Evolutionary conservation across 2,329 filamentous ascomycete genomes (phyloP), one percentile per base, ranked within the genome.

Genomic region (Incumbomyces delicatus): DNA sequence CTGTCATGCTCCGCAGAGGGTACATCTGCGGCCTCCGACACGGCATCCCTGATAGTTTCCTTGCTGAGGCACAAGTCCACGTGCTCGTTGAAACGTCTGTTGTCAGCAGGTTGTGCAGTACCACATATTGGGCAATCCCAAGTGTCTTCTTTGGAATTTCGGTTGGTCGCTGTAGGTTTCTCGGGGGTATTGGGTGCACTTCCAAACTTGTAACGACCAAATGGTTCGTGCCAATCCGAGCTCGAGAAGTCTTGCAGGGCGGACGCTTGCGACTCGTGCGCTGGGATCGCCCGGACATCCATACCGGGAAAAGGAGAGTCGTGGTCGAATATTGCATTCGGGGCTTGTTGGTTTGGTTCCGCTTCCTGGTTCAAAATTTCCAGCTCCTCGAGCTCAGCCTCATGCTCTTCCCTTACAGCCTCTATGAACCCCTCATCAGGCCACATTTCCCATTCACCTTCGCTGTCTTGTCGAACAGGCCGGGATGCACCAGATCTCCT

Each of bases 51-150:
- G 57, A 98, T 96, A 0, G 87, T 86, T 59, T 85, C 80, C 46
- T 82, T 75, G 1, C 89, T 95, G 1, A 98, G 74, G 62, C 92
- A 98, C 7, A 85, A 76, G 62, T 98, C 92, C 43, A 98, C 88
- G 60, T 98, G 92, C 47, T 84, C 78, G 56, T 98, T 98, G 66
- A 96, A 94, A 0, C 68, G 69, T 38, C 74, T 74, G 61, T 95
- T 87, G 61, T 95, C 87, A 0, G 87, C 77, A 0, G 71, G 59
- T 59, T 95, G 89, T 0, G 86, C 81, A 13, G 82, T 72, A n/a
- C 70, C 67, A 63, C 92, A 98, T 37, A 96, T 85, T 0, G 92
- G 92, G 63, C 92, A 98, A 32, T 83, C 75, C 89, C 89, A 96
- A 63, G 40, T 46, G 46, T 52, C 41, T 20, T 52, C 48, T 16